Base-by-base conservation (phyloP, 768 basidiomycete genomes). In the Psilocybe cyanescens region DNA sequence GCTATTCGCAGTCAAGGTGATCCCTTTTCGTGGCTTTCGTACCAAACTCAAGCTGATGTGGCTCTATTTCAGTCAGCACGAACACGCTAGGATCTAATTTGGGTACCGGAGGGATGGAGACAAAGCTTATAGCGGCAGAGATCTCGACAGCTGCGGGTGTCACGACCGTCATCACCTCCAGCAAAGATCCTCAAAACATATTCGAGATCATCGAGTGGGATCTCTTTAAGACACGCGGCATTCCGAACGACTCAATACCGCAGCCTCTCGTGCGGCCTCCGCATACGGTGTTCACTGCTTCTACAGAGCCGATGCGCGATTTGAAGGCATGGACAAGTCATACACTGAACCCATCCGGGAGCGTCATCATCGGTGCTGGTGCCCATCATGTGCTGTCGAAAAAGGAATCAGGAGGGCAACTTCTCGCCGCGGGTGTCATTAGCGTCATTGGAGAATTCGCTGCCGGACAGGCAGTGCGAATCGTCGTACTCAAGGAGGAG, bases 51-150 rank as follows among this genome's bases (percentile, higher is more conserved):
- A 16, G 29, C 53, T 17, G 58, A 60, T 58, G 50, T 52, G 7
- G 24, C 5, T 39, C 58, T 19, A 19, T 35, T 41, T 44, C 50
- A 97, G 97, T 99, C 7, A 96, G 93, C 74, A 97, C 94, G 0
- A 86, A 87, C 2, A 97, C 97, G 0, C 81, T 97, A 1, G 97
- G 97, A 0, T 96, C 94, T 1, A 93, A 86, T 65, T 83, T 99
- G 9, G 97, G 97, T 0, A 99, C 97, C 1, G 97, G 97, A 0
- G 97, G 97, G 3, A 99, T 99, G 97, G 95, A 97, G 75, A 99
- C 97, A 2, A 99, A 99, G 71, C 86, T 99, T 67, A 97, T 99
- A 65, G 97, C 97, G 1, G 97, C 97, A 0, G 97, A 99, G 70
- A 94, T 99, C 31, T 95, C 97, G 4, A 97, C 93, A 0, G 95